A percentile compares a stretch with the other conserved stretches of the same genome.
These are phyloP conservation scores for Volvox carteri DNA, from an alignment of 163 green algal species.

Conservation along the genomic window DNA sequence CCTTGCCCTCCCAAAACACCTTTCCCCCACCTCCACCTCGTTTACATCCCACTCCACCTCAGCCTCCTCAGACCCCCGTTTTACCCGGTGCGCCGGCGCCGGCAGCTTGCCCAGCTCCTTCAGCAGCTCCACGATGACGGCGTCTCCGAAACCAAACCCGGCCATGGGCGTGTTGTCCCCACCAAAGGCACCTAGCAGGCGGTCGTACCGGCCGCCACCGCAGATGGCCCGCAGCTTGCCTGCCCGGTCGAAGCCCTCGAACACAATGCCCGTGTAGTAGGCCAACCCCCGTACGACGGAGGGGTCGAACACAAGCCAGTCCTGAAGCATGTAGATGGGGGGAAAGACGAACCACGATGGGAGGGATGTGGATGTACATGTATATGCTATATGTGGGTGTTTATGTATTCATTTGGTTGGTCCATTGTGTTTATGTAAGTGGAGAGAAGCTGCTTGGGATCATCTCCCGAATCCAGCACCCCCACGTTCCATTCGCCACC, in stretches of 20 bases:
- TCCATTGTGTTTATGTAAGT: too few species aligned
- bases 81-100: slow-evolving; percentile 73
- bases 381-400: too few species aligned
- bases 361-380: too few species aligned
- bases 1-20: too few species aligned
- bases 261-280: slow-evolving; percentile 99
- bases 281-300: slow-evolving; percentile 94
- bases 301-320: slow-evolving; percentile 97
- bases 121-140: slow-evolving; percentile 98
- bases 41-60: too few species aligned
- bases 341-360: too few species aligned
- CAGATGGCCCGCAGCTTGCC: slow-evolving; percentile 96
- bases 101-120: slow-evolving; percentile 91
- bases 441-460: too few species aligned
- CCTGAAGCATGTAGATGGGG: slow-evolving; percentile 33
- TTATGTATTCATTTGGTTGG: too few species aligned
- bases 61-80: neutral
- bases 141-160: slow-evolving; percentile 98
- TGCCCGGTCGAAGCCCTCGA: slow-evolving; percentile 96
- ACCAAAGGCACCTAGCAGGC: slow-evolving; percentile 93
- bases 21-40: too few species aligned
- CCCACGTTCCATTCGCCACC: too few species aligned
- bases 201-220: slow-evolving; percentile 93
- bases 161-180: slow-evolving; percentile 88
- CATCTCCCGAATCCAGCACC: too few species aligned